Conservation (phyloP, 176 grass and related monocot species). For the Rhynchospora breviuscula region DNA sequence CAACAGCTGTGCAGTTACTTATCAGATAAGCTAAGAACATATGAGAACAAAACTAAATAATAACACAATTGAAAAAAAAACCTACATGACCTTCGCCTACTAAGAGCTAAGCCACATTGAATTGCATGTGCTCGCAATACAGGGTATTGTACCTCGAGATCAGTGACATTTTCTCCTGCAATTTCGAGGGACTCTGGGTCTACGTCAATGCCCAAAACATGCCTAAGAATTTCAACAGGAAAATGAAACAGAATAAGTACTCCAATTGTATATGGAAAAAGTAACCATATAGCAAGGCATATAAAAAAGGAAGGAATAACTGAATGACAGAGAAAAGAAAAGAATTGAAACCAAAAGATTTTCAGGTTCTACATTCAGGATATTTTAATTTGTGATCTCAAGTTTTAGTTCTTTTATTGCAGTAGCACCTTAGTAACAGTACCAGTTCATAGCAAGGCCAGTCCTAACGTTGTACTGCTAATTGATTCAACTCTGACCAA, state of each 20-base stretch:
- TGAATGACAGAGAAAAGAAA: neutral
- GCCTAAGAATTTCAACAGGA: slow-evolving; percentile 34
- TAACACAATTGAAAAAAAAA: neutral
- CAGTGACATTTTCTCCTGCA: slow-evolving; percentile 68
- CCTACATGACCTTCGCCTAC: neutral
- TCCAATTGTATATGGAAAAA: neutral
- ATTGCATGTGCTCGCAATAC: neutral
- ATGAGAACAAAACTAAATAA: neutral
- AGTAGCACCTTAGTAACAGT: neutral
- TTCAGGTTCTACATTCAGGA: neutral
- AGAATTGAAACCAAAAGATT: neutral
- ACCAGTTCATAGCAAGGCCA: neutral
- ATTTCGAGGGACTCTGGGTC: slow-evolving; percentile 68
- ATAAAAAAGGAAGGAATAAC: neutral
- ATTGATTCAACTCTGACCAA: neutral
- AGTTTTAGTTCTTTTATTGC: neutral
- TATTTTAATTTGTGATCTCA: neutral
- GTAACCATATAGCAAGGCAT: neutral
- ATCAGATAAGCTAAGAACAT: neutral
- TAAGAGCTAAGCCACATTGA: neutral
- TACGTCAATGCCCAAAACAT: slow-evolving; percentile 79
- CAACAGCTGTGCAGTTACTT: neutral
- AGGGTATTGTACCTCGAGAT: slow-evolving; percentile 50
- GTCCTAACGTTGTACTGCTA: neutral
- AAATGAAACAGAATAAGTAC: neutral